A percentile compares a stretch with the other conserved stretches of the same genome.
phyloP scores from a whole-genome alignment of 140 eudicot genomes.

The Senecio squalidus region DNA sequence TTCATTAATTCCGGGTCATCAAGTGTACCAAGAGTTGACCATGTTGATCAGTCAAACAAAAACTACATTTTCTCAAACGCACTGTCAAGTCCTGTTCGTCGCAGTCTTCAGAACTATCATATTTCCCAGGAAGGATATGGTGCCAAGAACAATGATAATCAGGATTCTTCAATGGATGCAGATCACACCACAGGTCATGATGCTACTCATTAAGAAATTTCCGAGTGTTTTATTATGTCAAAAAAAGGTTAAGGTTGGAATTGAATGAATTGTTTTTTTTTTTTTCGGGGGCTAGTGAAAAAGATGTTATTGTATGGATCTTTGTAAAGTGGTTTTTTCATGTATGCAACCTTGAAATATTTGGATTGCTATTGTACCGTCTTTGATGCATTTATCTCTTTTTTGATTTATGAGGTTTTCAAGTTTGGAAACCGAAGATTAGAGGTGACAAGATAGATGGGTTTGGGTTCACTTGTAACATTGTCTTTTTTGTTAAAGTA shows the following conservation, averaged over 20 bases:
- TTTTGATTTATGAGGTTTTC: neutral
- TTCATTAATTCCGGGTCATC: slow-evolving; percentile 44
- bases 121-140: slow-evolving; percentile 49
- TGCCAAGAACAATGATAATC: slow-evolving; percentile 35
- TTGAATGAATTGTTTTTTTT: neutral
- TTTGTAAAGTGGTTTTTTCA: slow-evolving; percentile 23
- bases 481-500: too few relatives aligned
- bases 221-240: neutral
- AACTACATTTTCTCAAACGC: slow-evolving; percentile 88
- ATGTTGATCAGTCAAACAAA: slow-evolving; percentile 49
- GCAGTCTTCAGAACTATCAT: slow-evolving; percentile 84
- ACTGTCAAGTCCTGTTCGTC: slow-evolving; percentile 89
- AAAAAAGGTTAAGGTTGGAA: slow-evolving; percentile 13
- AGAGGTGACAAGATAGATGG: too few relatives aligned
- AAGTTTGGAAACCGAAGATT: neutral
- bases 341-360: slow-evolving; percentile 15
- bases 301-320: slow-evolving; percentile 19
- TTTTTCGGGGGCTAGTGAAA: neutral
- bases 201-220: slow-evolving; percentile 28
- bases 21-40: slow-evolving; percentile 49
- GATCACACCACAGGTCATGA: slow-evolving; percentile 74
- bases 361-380: slow-evolving; percentile 10
- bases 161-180: slow-evolving; percentile 82
- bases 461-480: too few relatives aligned
- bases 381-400: neutral